phyloP scores from a whole-genome alignment of 1,284 basidiomycete species.

The Apiotrichum brassicae region DNA sequence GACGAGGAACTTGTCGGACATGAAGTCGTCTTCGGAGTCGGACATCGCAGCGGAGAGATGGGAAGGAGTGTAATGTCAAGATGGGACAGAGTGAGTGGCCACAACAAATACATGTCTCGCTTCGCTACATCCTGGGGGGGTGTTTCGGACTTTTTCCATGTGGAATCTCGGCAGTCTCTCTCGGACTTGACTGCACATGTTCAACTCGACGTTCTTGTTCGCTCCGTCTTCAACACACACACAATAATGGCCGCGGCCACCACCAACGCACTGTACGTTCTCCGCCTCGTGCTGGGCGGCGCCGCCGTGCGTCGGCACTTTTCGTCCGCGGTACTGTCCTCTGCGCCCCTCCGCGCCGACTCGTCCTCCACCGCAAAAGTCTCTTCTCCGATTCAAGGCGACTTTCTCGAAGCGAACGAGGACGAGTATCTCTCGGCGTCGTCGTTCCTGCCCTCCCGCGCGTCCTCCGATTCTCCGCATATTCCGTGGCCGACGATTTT shows the following conservation, averaged over 20 bases:
- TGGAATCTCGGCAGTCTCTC: too few relatives aligned
- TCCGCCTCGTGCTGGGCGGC: constrained; percentile 15
- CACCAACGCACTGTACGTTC: constrained; percentile 19
- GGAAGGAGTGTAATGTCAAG: too few relatives aligned
- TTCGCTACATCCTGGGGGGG: too few relatives aligned
- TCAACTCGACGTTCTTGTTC: too few relatives aligned
- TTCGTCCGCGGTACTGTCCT: too few relatives aligned
- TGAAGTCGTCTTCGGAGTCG: constrained; percentile 48
- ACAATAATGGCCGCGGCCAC: neutral
- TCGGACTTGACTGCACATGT: too few relatives aligned
- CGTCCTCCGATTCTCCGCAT: constrained; percentile 7
- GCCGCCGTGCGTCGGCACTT: neutral
- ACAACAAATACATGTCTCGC: too few relatives aligned
- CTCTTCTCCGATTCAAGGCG: too few relatives aligned
- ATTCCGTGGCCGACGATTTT: constrained; percentile 40
- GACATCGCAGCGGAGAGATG: constrained; percentile 26
- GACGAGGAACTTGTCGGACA: constrained; percentile 47
- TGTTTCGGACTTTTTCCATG: too few relatives aligned
- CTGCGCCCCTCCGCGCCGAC: too few relatives aligned
- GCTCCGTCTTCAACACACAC: neutral
- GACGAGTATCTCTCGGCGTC: constrained; percentile 25
- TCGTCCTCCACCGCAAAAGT: too few relatives aligned
- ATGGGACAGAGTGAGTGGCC: neutral
- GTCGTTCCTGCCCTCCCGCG: constrained; percentile 21
- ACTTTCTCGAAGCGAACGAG: constrained; percentile 32